Percentiles rank a stretch among this genome's conserved stretches.
Evolutionary conservation across 345 rosid genomes (phyloP).

Genomic region (Viola odorata): DNA sequence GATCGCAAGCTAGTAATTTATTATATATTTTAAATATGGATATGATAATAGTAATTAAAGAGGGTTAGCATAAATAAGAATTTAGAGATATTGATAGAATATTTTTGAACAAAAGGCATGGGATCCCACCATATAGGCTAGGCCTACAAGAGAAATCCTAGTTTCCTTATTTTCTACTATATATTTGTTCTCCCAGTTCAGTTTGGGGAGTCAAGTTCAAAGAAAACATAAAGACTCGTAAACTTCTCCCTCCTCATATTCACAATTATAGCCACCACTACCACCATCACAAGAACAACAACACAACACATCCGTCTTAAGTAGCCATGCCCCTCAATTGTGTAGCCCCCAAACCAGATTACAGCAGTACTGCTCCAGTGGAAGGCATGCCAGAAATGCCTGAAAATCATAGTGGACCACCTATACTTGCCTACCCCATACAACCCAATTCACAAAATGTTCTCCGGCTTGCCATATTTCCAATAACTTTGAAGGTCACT

Average conservation of each 20-base stretch:
- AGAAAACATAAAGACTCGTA: constrained; percentile 13
- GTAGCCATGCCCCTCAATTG: constrained; percentile 42
- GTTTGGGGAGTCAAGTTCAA: constrained; percentile 40
- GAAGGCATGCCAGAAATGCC: constrained; percentile 39
- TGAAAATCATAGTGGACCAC: constrained; percentile 30
- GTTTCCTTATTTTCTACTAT: constrained; percentile 30
- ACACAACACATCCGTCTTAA: constrained; percentile 11
- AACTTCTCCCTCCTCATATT: constrained; percentile 23
- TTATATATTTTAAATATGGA: no score
- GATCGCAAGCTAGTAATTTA: no score
- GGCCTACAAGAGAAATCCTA: constrained; percentile 23
- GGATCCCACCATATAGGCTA: constrained; percentile 36
- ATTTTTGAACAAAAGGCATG: constrained; percentile 22
- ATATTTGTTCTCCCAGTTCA: constrained; percentile 49
- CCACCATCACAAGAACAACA: constrained; percentile 9
- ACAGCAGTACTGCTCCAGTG: constrained; percentile 28
- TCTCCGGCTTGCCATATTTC: constrained; percentile 41
- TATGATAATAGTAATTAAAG: no score
- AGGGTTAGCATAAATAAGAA: constrained; percentile 13
- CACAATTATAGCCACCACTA: constrained; percentile 4
- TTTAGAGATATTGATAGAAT: constrained; percentile 30
- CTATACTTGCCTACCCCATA: constrained; percentile 39
- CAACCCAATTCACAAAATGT: constrained; percentile 37
- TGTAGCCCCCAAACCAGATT: constrained; percentile 52
- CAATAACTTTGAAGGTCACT: constrained; percentile 76